phyloP scores from a whole-genome alignment of 176 grass and related monocot genomes.

The Tillandsia leiboldiana region DNA sequence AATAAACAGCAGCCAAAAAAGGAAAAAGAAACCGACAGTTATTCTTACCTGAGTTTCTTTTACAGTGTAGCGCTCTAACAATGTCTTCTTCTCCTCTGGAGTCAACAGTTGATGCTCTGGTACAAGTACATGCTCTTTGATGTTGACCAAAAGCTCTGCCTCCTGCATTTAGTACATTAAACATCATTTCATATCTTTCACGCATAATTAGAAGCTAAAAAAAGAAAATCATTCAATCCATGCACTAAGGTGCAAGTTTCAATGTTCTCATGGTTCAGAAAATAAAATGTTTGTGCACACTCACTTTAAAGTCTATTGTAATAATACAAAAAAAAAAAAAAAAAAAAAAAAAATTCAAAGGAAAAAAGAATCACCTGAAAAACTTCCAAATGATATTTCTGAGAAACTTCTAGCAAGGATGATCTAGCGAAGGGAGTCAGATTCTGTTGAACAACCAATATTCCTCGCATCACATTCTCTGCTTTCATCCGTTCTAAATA shows the following conservation, averaged over 20 bases:
- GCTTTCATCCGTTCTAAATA: slow-evolving; percentile 80
- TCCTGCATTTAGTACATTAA: slow-evolving; percentile 33
- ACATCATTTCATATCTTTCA: too few relatives aligned
- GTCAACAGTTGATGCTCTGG: slow-evolving; percentile 64
- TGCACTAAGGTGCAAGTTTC: too few relatives aligned
- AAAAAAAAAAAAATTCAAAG: background rate
- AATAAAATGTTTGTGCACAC: too few relatives aligned
- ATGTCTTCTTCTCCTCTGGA: slow-evolving; percentile 48
- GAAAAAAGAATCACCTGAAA: slow-evolving; percentile 43
- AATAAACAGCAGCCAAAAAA: background rate
- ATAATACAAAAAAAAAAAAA: background rate
- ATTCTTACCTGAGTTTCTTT: slow-evolving; percentile 85
- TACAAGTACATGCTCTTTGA: slow-evolving; percentile 65
- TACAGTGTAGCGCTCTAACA: slow-evolving; percentile 66
- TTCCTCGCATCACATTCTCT: slow-evolving; percentile 41
- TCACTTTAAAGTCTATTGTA: background rate
- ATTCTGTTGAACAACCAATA: slow-evolving; percentile 67
- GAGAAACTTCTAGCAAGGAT: slow-evolving; percentile 36
- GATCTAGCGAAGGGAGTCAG: slow-evolving; percentile 58
- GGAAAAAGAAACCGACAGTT: slow-evolving; percentile 6
- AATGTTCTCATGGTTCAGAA: too few relatives aligned
- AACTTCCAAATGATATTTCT: slow-evolving; percentile 49
- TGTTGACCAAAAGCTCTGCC: slow-evolving; percentile 83
- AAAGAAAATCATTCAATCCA: too few relatives aligned
- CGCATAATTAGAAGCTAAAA: too few relatives aligned